Conservation (phyloP, 1,284 basidiomycete genomes). For the Trichosporon sp. region DNA sequence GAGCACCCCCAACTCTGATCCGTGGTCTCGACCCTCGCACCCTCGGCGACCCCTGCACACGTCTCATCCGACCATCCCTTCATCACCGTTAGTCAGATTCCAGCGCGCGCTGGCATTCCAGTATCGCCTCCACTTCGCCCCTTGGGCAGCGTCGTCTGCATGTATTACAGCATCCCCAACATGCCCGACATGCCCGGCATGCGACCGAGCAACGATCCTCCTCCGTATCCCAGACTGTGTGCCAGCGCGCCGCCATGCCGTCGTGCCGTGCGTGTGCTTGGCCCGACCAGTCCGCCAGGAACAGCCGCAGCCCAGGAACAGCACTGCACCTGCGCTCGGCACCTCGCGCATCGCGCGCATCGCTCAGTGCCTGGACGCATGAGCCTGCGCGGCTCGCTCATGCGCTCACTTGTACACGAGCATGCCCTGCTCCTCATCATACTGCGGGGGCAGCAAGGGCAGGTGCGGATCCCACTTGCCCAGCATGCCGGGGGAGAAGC, state of each 20-base stretch:
- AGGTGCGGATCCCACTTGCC: conserved; percentile 16
- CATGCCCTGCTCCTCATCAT: not conserved
- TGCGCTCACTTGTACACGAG: not conserved
- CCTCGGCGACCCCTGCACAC: not conserved
- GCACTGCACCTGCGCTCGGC: too few species aligned
- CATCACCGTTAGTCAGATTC: not conserved
- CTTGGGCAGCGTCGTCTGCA: too few species aligned
- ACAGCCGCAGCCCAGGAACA: too few species aligned
- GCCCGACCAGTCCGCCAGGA: too few species aligned
- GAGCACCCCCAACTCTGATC: not conserved
- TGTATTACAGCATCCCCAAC: too few species aligned
- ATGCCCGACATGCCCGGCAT: too few species aligned
- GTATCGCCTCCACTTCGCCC: not conserved
- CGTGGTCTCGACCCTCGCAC: not conserved
- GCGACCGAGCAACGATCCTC: too few species aligned
- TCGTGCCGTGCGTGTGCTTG: too few species aligned
- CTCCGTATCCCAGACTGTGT: too few species aligned
- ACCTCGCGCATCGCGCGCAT: too few species aligned
- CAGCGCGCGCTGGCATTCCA: not conserved
- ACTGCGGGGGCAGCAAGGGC: not conserved
- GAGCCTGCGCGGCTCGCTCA: not conserved
- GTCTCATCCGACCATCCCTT: not conserved
- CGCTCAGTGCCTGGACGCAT: not conserved
- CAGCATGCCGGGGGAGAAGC: not conserved
- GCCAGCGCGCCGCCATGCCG: too few species aligned